These are phyloP conservation scores for Botrytis sinoallii DNA, from an alignment of 2,329 filamentous ascomycete species.

Conservation along the genomic window DNA sequence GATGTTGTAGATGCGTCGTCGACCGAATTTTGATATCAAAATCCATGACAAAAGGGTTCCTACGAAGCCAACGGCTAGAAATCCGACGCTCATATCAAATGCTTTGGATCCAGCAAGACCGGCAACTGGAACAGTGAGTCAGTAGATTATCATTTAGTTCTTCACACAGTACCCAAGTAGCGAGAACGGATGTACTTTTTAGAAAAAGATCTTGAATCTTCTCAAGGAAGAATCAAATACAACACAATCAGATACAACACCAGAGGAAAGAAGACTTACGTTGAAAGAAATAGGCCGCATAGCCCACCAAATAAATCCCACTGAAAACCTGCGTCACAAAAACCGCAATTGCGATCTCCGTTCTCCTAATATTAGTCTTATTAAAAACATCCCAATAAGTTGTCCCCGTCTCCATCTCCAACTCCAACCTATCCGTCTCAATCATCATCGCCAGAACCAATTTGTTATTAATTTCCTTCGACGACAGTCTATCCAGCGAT, in stretches of 20 bases:
- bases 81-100: conserved; percentile 62
- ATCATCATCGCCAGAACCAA: conserved; percentile 50
- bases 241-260: not conserved
- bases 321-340: conserved; percentile 60
- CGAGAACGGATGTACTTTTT: not conserved
- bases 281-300: conserved; percentile 59
- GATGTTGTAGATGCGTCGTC: conserved; percentile 61
- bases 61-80: conserved; percentile 57
- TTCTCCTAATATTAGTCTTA: conserved; percentile 50
- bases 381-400: conserved; percentile 52
- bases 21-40: conserved; percentile 59
- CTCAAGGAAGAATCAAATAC: not conserved
- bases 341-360: conserved; percentile 52
- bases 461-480: conserved; percentile 39
- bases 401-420: conserved; percentile 43
- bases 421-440: conserved; percentile 54
- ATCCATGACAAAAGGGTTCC: conserved; percentile 65
- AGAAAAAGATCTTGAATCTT: not conserved
- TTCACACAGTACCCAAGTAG: not conserved
- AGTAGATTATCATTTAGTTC: not conserved
- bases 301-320: conserved; percentile 61
- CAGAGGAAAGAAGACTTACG: conserved; percentile 22
- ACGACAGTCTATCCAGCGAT: conserved; percentile 30
- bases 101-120: conserved; percentile 52
- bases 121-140: conserved; percentile 45